Evolutionary conservation across 495 filamentous ascomycete genomes (phyloP).

Genomic region (Daldinia caldariorum): DNA sequence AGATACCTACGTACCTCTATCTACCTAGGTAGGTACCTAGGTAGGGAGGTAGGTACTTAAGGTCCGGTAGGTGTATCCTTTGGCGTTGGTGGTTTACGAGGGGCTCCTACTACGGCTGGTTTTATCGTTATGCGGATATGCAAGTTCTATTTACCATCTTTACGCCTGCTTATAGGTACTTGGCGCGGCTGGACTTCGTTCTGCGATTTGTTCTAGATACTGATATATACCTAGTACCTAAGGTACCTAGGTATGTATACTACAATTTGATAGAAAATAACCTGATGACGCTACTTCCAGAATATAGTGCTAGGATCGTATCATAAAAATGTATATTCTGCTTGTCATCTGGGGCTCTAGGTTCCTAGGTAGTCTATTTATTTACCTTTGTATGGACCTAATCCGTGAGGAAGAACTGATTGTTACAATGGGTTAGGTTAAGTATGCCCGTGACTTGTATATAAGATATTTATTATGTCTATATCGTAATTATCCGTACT

Average conservation of each 20-base stretch:
- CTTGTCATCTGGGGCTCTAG: too few species aligned
- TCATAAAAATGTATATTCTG: too few species aligned
- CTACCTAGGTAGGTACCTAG: background rate
- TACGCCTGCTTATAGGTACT: background rate
- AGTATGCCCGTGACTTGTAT: background rate
- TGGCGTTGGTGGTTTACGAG: background rate
- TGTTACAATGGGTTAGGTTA: background rate
- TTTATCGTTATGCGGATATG: background rate
- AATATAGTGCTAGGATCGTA: too few species aligned
- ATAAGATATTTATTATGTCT: conserved; percentile 3
- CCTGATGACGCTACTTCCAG: too few species aligned
- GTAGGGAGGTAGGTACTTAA: background rate
- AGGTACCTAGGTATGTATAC: too few species aligned
- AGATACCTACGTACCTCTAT: too few species aligned
- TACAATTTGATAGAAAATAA: too few species aligned
- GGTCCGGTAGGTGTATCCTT: background rate
- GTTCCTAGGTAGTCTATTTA: background rate
- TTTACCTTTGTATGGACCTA: background rate
- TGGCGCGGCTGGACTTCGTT: background rate
- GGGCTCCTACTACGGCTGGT: background rate
- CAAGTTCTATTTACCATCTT: background rate
- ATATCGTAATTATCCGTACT: background rate
- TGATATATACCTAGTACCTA: too few species aligned
- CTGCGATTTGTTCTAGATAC: background rate
- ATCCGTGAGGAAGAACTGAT: background rate